These are phyloP conservation scores for Thelonectria discophora DNA, from an alignment of 2,329 filamentous ascomycete genomes.

Conservation along the genomic window DNA sequence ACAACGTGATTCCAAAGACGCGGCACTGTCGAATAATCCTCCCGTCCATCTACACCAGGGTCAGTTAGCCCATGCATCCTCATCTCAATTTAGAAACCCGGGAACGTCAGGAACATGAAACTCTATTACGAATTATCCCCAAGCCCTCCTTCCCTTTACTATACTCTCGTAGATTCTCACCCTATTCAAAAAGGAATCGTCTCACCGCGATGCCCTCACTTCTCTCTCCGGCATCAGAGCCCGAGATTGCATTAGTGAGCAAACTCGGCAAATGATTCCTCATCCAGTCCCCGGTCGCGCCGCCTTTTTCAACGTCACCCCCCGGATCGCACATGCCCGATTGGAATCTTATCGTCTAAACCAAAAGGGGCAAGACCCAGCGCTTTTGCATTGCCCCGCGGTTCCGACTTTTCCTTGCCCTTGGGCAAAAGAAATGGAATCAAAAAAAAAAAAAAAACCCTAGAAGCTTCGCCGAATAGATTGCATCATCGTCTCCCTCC, in stretches of 20 bases:
- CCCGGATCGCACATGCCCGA: not conserved
- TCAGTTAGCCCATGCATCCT: too few relatives aligned
- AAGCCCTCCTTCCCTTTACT: too few relatives aligned
- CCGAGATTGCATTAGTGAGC: constrained; percentile 2
- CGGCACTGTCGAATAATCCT: not conserved
- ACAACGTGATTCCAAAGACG: not conserved
- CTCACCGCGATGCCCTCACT: not conserved
- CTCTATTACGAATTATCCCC: not conserved
- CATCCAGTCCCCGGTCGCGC: not conserved
- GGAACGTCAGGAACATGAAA: not conserved
- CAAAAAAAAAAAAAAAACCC: not conserved
- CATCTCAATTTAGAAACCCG: not conserved
- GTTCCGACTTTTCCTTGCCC: not conserved
- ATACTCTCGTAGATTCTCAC: too few relatives aligned
- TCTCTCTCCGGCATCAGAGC: not conserved
- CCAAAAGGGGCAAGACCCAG: constrained; percentile 3
- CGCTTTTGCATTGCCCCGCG: not conserved
- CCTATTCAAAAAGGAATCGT: too few relatives aligned
- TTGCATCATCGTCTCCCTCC: constrained; percentile 41
- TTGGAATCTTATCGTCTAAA: not conserved
- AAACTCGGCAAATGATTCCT: constrained; percentile 8
- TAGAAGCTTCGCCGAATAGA: constrained; percentile 18
- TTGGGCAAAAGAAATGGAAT: not conserved
- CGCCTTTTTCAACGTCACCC: not conserved
- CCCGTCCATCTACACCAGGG: too few relatives aligned